phyloP scores from a whole-genome alignment of 805 yeast species.

The Ogataea thermomethanolica region DNA sequence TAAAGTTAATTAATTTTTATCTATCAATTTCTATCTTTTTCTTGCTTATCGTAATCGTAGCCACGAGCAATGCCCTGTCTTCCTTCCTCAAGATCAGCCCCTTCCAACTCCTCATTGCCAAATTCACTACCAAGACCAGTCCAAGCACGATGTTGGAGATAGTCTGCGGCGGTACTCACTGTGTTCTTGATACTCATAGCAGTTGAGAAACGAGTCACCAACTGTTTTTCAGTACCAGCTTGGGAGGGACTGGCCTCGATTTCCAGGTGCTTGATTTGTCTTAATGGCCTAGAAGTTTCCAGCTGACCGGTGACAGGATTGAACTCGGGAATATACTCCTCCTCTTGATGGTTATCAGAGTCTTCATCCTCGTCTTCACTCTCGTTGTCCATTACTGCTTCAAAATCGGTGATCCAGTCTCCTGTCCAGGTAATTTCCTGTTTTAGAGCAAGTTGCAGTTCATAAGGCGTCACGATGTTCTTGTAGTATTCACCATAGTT shows the following conservation, averaged over 20 bases:
- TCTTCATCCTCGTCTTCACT: slow-evolving; percentile 32
- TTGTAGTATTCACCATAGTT: slow-evolving; percentile 75
- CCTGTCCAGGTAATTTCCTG: slow-evolving; percentile 88
- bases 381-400: slow-evolving; percentile 43
- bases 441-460: slow-evolving; percentile 73
- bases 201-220: slow-evolving; percentile 56
- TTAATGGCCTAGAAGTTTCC: slow-evolving; percentile 69
- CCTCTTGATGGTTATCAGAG: slow-evolving; percentile 19
- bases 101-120: slow-evolving; percentile 43
- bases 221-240: slow-evolving; percentile 29
- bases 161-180: slow-evolving; percentile 82
- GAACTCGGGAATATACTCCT: slow-evolving; percentile 74
- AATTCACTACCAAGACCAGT: slow-evolving; percentile 89
- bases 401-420: slow-evolving; percentile 82
- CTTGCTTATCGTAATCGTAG: slow-evolving; percentile 46
- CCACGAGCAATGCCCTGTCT: slow-evolving; percentile 87
- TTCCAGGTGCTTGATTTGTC: slow-evolving; percentile 61
- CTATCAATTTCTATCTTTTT: neutral
- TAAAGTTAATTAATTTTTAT: neutral
- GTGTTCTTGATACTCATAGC: slow-evolving; percentile 69
- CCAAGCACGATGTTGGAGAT: slow-evolving; percentile 73
- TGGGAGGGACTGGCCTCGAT: slow-evolving; percentile 43
- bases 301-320: slow-evolving; percentile 84
- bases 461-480: slow-evolving; percentile 94
- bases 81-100: slow-evolving; percentile 82